These are phyloP conservation scores for Bacidia gigantensis DNA, from an alignment of 495 filamentous ascomycete genomes.

Conservation along the genomic window DNA sequence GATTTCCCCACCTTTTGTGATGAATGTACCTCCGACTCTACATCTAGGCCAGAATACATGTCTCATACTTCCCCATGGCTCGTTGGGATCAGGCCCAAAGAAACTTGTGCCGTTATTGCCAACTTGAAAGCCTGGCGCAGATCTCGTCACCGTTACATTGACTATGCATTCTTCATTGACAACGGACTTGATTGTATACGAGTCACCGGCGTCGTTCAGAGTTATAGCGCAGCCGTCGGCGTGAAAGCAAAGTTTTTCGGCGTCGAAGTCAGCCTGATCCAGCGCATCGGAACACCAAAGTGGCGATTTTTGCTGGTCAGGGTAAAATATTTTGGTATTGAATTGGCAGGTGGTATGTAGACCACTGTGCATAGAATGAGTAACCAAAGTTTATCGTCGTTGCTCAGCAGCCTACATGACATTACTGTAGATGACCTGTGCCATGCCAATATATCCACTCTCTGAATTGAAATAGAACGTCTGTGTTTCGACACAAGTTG, in stretches of 20 bases:
- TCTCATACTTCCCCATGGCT: conserved; percentile 85
- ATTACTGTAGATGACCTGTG: conserved; percentile 95
- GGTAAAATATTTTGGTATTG: conserved; percentile 79
- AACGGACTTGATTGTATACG: conserved; percentile 75
- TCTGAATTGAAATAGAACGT: conserved; percentile 84
- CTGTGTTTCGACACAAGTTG: conserved; percentile 90
- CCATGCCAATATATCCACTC: conserved; percentile 58
- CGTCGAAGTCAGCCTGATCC: conserved; percentile 65
- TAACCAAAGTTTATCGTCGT: not conserved
- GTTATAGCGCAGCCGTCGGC: conserved; percentile 70
- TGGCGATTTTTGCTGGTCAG: conserved; percentile 47
- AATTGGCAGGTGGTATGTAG: conserved; percentile 84
- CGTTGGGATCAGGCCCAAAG: conserved; percentile 68
- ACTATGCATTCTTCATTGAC: conserved; percentile 64
- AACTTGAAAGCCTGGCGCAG: conserved; percentile 67
- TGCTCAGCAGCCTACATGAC: conserved; percentile 55
- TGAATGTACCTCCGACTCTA: conserved; percentile 63
- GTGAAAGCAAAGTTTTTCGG: conserved; percentile 67
- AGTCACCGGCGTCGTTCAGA: conserved; percentile 67
- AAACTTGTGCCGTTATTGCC: conserved; percentile 75
- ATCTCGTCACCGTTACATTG: conserved; percentile 64
- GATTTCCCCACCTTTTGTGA: conserved; percentile 69
- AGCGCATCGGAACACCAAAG: conserved; percentile 74
- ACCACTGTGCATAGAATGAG: conserved; percentile 41
- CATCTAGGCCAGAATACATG: conserved; percentile 91